Evolutionary conservation across 805 yeast species (phyloP), one percentile per base, ranked within the genome.

Genomic region (Hanseniaspora valbyensis): DNA sequence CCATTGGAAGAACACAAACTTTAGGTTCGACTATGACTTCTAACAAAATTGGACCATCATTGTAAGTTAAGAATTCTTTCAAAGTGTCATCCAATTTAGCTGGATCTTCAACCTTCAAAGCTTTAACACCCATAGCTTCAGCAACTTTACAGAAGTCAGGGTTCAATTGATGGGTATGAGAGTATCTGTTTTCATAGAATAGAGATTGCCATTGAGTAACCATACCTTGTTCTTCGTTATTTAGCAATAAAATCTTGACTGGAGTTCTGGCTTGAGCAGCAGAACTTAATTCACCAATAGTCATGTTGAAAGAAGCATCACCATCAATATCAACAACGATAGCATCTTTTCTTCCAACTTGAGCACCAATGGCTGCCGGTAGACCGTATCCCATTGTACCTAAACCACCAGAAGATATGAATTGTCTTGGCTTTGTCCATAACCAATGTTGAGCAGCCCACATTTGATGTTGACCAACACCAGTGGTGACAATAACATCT

Each of bases 401-500:
- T 61, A 90, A 76, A 60, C 98, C 98, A 70, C 98, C 98, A 45
- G 96, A 87, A n/a, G 97, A 88, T 66, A 90, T 83, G 72, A 92
- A 82, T 45, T 94, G 75, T 68, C 97, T 80, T 60, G 98, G 98
- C 55, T 76, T 70, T 54, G 80, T 82, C 95, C 96, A 90, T 48
- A 88, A 78, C 79, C 84, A 89, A 69, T 88, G 89, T 72, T 92
- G 98, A 26, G 97, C 97, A 34, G 97, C 94, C 98, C 98, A 90
- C 98, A 90, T 90, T 73, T 90, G 98, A 75, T 90, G 98, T 74
- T 92, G 98, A 54, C 98, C 98, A 49, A 92, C 97, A 75, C 98
- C 98, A 33, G 98, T 92, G 49, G 97, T 83, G 59, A 90, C 82
- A 59, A 89, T 78, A 53, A 86, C 88, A 59, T 84, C 89, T 62